Conservation (phyloP, 768 basidiomycete species). For the Agaricus sinodeliciosus region DNA sequence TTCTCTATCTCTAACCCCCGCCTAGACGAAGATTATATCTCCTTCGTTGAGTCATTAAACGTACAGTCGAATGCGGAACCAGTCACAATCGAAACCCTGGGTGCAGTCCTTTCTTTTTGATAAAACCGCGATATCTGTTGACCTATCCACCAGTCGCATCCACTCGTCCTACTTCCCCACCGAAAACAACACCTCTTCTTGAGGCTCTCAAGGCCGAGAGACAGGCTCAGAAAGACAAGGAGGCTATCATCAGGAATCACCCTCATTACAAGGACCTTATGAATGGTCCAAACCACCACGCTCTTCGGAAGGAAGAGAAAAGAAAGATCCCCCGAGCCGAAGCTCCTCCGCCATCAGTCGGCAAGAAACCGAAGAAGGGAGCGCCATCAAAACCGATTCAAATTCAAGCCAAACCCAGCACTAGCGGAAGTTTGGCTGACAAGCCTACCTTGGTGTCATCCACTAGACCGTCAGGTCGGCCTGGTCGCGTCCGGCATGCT, state of each 20-base stretch:
- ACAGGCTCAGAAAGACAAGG: constrained; percentile 64
- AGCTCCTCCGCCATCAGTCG: constrained; percentile 12
- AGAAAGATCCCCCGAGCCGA: constrained; percentile 22
- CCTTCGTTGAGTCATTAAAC: constrained; percentile 74
- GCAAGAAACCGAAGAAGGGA: constrained; percentile 17
- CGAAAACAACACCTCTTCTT: constrained; percentile 86
- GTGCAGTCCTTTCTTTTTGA: constrained; percentile 29
- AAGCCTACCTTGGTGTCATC: constrained; percentile 10
- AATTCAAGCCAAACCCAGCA: constrained; percentile 5
- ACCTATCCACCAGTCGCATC: constrained; percentile 47
- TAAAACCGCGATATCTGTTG: background rate
- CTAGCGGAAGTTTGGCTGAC: constrained; percentile 3
- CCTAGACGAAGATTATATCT: constrained; percentile 76
- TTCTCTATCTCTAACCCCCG: background rate
- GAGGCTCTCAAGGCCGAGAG: constrained; percentile 90
- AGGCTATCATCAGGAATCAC: constrained; percentile 64
- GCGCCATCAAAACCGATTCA: constrained; percentile 13
- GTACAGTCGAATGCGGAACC: constrained; percentile 41
- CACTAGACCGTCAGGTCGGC: constrained; percentile 2
- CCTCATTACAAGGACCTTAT: constrained; percentile 59
- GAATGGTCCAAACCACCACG: constrained; percentile 15
- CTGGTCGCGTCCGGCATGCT: constrained; percentile 8
- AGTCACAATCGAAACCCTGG: constrained; percentile 55
- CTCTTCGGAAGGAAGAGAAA: constrained; percentile 31
- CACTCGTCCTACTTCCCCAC: constrained; percentile 48